phyloP scores from a whole-genome alignment of 257 asterid genomes.

The Petunia axillaris region DNA sequence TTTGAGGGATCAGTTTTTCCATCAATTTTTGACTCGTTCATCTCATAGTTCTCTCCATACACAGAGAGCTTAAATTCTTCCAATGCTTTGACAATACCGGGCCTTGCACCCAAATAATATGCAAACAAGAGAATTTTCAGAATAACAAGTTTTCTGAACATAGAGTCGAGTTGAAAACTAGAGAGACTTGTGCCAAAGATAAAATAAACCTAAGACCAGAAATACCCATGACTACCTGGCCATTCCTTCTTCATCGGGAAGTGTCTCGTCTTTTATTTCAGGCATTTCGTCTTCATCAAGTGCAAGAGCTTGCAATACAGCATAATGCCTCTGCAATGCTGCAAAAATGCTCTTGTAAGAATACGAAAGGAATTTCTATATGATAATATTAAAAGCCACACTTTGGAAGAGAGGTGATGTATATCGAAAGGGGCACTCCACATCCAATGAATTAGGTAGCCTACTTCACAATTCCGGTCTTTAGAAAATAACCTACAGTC shows the following conservation, averaged over 20 bases:
- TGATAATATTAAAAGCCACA: neutral
- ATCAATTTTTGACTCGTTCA: slow-evolving; percentile 40
- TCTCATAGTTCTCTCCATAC: slow-evolving; percentile 74
- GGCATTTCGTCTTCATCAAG: slow-evolving; percentile 98
- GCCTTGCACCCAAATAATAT: slow-evolving; percentile 47
- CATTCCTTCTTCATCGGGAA: slow-evolving; percentile 98
- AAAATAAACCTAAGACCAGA: slow-evolving; percentile 2
- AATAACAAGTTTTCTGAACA: neutral
- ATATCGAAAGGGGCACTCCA: neutral
- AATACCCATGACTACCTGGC: slow-evolving; percentile 54
- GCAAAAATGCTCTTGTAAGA: slow-evolving; percentile 33
- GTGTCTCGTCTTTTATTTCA: slow-evolving; percentile 85
- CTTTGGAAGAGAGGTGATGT: neutral
- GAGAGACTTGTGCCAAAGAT: neutral
- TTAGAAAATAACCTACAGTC: neutral
- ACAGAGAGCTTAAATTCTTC: slow-evolving; percentile 85
- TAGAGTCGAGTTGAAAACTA: neutral
- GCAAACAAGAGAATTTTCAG: slow-evolving; percentile 2
- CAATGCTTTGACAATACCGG: slow-evolving; percentile 79
- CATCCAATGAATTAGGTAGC: neutral
- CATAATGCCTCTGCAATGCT: slow-evolving; percentile 98
- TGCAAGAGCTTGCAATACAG: slow-evolving; percentile 92
- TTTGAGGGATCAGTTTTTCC: slow-evolving; percentile 63
- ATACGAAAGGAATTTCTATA: neutral
- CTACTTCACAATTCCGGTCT: neutral